phyloP scores from a whole-genome alignment of 345 rosid species.

The Brassica incana region DNA sequence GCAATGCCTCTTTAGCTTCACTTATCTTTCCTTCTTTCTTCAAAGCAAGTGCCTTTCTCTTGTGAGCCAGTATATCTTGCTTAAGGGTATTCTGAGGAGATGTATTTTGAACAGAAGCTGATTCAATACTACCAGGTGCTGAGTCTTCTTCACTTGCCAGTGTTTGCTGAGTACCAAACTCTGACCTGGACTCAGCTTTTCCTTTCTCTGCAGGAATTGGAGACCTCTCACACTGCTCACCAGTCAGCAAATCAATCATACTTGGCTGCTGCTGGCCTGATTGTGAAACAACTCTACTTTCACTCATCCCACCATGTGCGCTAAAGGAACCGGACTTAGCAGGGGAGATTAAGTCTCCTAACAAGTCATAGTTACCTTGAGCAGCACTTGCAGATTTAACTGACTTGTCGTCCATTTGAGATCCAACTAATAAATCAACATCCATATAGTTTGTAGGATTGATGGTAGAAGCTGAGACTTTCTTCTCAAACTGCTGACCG shows the following conservation, averaged over 20 bases:
- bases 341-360: constrained; percentile 37
- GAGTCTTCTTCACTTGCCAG: constrained; percentile 25
- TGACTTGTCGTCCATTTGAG: constrained; percentile 8
- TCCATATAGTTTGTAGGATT: constrained; percentile 31
- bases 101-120: constrained; percentile 33
- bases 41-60: constrained; percentile 75
- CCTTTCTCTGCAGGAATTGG: constrained; percentile 37
- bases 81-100: constrained; percentile 46
- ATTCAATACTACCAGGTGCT: constrained; percentile 24
- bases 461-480: constrained; percentile 11
- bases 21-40: constrained; percentile 79
- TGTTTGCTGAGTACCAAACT: constrained; percentile 28
- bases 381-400: constrained; percentile 1
- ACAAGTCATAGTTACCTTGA: constrained; percentile 28
- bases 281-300: constrained; percentile 33
- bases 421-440: constrained; percentile 30
- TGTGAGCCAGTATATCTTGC: constrained; percentile 65
- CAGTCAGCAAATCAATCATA: constrained; percentile 53
- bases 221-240: constrained; percentile 37
- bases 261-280: constrained; percentile 32
- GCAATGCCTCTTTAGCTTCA: constrained; percentile 83
- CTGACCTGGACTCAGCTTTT: constrained; percentile 35
- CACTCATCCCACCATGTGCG: constrained; percentile 9
- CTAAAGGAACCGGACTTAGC: constrained; percentile 34
- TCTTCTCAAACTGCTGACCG: constrained; percentile 21